A percentile compares a stretch with the other conserved stretches of the same genome.
phyloP scores from a whole-genome alignment of 2,329 filamentous ascomycete genomes.

The Fonsecaea pedrosoi region DNA sequence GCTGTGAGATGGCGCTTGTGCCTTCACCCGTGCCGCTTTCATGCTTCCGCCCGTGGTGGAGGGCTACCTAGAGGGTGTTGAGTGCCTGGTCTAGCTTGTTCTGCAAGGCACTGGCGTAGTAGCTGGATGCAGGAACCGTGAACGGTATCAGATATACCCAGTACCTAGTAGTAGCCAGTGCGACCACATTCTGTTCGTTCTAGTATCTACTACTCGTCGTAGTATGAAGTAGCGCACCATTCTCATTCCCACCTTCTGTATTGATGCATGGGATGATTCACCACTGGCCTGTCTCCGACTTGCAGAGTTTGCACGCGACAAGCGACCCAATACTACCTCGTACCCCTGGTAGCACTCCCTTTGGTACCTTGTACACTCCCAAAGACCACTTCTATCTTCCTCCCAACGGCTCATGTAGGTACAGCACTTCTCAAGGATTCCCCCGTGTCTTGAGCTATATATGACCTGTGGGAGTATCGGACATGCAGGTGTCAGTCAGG shows the following conservation, averaged over 20 bases:
- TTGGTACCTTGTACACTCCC: too few species aligned
- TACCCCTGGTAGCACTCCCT: too few species aligned
- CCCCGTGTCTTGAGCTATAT: neutral
- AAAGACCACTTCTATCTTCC: too few species aligned
- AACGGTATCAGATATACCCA: conserved; percentile 37
- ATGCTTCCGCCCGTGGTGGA: conserved; percentile 31
- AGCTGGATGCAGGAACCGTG: conserved; percentile 37
- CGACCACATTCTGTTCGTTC: too few species aligned
- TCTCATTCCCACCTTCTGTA: neutral
- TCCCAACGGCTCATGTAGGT: too few species aligned
- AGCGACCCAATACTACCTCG: neutral
- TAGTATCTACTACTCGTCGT: too few species aligned
- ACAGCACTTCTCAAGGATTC: too few species aligned
- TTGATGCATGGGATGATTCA: neutral
- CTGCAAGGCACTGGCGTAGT: conserved; percentile 28
- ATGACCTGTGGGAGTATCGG: neutral
- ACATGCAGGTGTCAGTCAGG: neutral
- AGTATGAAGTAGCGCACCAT: too few species aligned
- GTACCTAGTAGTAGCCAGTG: neutral
- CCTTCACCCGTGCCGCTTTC: conserved; percentile 34
- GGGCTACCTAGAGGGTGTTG: neutral
- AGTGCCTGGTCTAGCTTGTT: neutral
- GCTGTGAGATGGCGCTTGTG: conserved; percentile 30
- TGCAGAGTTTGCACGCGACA: neutral
- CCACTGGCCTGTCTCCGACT: neutral